Conservation (phyloP, 176 grass and related monocot species). For the Musa itinerans region DNA sequence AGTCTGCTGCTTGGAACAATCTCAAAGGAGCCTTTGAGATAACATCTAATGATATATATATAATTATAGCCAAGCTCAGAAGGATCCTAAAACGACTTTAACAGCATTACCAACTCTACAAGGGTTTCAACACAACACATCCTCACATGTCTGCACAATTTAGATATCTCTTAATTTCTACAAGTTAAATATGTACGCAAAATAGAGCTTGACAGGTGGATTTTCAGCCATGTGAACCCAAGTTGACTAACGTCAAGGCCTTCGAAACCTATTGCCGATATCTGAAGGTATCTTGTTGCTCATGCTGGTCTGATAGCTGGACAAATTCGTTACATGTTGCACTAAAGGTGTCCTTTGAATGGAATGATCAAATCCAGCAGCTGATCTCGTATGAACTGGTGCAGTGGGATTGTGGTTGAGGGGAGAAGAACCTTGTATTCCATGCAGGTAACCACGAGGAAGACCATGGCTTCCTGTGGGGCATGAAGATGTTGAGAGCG, state of each 20-base stretch:
- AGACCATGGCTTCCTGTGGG: background rate
- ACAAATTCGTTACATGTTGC: background rate
- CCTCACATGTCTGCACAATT: background rate
- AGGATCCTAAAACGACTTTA: background rate
- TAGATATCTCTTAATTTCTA: background rate
- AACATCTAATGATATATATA: background rate
- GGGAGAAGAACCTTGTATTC: background rate
- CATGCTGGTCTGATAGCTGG: background rate
- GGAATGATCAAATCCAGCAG: background rate
- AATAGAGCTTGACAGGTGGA: background rate
- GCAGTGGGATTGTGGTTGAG: background rate
- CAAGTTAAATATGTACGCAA: background rate
- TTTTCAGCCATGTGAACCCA: background rate
- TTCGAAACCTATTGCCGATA: background rate
- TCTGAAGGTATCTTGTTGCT: background rate
- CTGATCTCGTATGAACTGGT: background rate
- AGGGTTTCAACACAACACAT: background rate
- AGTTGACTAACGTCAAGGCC: background rate
- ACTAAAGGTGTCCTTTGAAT: background rate
- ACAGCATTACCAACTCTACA: background rate
- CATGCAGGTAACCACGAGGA: background rate
- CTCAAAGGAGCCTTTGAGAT: background rate
- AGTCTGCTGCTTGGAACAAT: background rate
- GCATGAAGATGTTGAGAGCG: background rate
- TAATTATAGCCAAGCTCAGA: background rate